Conservation (phyloP, 148 eudicot species). For the Salicornia ramosissima region DNA sequence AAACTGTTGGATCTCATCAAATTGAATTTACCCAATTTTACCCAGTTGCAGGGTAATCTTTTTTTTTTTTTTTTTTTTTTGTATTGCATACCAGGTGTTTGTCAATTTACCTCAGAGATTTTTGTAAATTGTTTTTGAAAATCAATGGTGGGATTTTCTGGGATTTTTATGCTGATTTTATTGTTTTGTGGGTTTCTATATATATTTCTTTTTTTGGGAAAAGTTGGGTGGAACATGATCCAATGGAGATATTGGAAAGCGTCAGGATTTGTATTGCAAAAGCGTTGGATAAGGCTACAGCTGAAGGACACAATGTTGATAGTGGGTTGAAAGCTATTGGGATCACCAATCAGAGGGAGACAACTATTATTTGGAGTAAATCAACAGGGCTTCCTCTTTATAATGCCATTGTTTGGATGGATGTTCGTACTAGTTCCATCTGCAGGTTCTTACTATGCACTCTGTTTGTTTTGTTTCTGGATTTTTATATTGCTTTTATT, state of each 20-base stretch:
- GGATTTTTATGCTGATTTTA: conserved; percentile 8
- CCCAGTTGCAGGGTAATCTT: conserved; percentile 82
- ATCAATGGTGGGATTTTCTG: conserved; percentile 15
- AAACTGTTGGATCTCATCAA: conserved; percentile 79
- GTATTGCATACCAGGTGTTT: conserved; percentile 11
- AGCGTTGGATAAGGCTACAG: conserved; percentile 94
- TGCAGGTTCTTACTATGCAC: conserved; percentile 58
- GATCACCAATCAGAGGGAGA: conserved; percentile 95
- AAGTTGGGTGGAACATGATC: conserved; percentile 99
- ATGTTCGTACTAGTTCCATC: conserved; percentile 82
- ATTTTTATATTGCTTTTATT: not conserved
- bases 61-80: not conserved
- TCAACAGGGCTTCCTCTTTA: conserved; percentile 77
- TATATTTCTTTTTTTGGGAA: no score
- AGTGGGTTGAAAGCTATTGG: conserved; percentile 89
- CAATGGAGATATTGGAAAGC: conserved; percentile 96
- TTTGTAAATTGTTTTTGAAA: not conserved
- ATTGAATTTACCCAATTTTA: conserved; percentile 92
- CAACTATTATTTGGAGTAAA: conserved; percentile 91
- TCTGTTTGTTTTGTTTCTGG: not conserved
- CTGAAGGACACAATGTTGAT: conserved; percentile 77
- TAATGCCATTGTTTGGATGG: conserved; percentile 99
- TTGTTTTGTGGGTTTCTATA: not conserved
- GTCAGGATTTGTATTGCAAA: conserved; percentile 74
- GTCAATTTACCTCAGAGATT: conserved; percentile 14